These are phyloP conservation scores for Rauvolfia tetraphylla DNA, from an alignment of 257 asterid genomes.

Conservation along the genomic window DNA sequence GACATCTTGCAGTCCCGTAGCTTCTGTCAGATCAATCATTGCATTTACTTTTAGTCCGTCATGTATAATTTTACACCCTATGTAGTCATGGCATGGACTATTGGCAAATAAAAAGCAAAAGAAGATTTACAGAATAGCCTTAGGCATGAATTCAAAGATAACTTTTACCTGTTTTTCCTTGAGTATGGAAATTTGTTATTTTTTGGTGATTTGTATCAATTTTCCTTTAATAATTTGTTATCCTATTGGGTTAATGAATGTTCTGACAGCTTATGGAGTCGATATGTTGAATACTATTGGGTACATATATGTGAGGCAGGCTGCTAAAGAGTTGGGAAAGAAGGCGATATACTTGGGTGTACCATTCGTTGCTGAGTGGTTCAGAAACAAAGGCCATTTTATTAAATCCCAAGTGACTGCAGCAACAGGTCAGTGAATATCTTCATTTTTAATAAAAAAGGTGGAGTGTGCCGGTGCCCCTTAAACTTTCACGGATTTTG, in stretches of 20 bases:
- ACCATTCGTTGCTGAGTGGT: conserved; percentile 98
- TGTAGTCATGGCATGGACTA: neutral
- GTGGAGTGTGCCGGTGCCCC: too few relatives aligned
- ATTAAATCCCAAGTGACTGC: conserved; percentile 99
- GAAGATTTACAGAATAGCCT: neutral
- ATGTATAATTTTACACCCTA: neutral
- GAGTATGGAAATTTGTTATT: neutral
- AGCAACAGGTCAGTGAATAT: conserved; percentile 69
- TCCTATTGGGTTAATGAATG: neutral
- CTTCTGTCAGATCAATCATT: neutral
- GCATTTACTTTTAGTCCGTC: neutral
- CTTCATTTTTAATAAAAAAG: neutral
- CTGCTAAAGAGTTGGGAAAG: conserved; percentile 98
- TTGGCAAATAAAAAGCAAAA: neutral
- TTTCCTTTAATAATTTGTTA: neutral
- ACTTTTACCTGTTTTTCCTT: neutral
- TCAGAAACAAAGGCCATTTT: conserved; percentile 95
- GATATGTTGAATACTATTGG: conserved; percentile 98
- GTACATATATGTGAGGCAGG: conserved; percentile 87
- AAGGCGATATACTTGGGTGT: conserved; percentile 89
- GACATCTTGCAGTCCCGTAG: neutral
- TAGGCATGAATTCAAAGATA: neutral
- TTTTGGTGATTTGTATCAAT: neutral
- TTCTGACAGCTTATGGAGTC: conserved; percentile 82
- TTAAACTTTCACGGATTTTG: too few relatives aligned